phyloP scores from a whole-genome alignment of 192 early-diverging fungal genomes.

The Podila minutissima region DNA sequence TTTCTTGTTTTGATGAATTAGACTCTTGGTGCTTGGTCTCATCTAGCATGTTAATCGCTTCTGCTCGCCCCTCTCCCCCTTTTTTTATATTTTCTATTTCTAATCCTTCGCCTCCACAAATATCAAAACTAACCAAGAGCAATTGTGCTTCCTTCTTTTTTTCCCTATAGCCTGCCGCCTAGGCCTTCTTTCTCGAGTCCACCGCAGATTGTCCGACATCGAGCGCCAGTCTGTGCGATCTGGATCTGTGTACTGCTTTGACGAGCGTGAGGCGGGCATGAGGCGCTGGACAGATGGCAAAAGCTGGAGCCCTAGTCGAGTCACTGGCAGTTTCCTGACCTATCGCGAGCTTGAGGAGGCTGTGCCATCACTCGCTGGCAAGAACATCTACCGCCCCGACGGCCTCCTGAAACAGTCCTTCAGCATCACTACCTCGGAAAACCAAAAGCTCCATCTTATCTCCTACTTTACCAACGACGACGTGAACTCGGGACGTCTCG shows the following conservation, averaged over 20 bases:
- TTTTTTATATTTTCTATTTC: background rate
- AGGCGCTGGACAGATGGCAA: slow-evolving; percentile 95
- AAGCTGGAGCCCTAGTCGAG: slow-evolving; percentile 89
- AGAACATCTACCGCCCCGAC: slow-evolving; percentile 71
- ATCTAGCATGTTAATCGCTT: too few relatives aligned
- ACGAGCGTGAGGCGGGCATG: slow-evolving; percentile 92
- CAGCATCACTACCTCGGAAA: slow-evolving; percentile 83
- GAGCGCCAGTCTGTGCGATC: slow-evolving; percentile 85
- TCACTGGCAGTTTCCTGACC: slow-evolving; percentile 88
- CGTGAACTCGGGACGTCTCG: slow-evolving; percentile 68
- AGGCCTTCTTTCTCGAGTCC: slow-evolving; percentile 76
- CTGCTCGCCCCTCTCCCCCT: too few relatives aligned
- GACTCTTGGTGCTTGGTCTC: background rate
- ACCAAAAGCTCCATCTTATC: slow-evolving; percentile 88
- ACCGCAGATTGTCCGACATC: slow-evolving; percentile 82
- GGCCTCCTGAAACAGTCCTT: slow-evolving; percentile 92
- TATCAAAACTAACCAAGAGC: background rate
- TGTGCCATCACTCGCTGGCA: slow-evolving; percentile 26
- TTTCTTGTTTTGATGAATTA: background rate
- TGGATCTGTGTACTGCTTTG: slow-evolving; percentile 92
- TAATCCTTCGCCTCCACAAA: background rate
- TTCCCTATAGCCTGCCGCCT: slow-evolving; percentile 71
- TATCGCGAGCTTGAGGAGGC: slow-evolving; percentile 83
- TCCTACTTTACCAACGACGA: slow-evolving; percentile 90
- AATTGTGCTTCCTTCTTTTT: background rate